Conservation (phyloP, 2,329 filamentous ascomycete species). For the Setomelanomma holmii region DNA sequence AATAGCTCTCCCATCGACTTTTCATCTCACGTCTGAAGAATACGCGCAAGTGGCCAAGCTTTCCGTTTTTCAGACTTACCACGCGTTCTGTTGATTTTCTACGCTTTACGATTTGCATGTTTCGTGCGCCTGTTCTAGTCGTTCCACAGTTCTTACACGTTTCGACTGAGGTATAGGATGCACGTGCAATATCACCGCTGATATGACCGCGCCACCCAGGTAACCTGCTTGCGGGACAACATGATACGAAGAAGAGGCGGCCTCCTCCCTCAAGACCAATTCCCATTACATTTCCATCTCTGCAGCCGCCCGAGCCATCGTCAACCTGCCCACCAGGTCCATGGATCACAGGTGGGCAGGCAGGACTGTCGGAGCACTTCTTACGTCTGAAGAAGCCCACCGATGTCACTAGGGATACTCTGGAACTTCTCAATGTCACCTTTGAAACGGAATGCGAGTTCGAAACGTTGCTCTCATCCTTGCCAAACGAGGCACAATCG, state of each 20-base stretch:
- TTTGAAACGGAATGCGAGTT: constrained; percentile 46
- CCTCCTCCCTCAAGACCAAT: constrained; percentile 58
- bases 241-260: constrained; percentile 51
- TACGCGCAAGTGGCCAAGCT: no score
- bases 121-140: constrained; percentile 23
- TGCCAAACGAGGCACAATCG: constrained; percentile 41
- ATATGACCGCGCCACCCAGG: constrained; percentile 36
- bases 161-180: constrained; percentile 31
- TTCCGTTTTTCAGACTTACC: no score
- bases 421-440: constrained; percentile 53
- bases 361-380: constrained; percentile 55
- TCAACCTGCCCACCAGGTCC: constrained; percentile 29
- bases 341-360: constrained; percentile 44
- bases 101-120: constrained; percentile 15
- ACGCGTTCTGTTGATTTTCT: no score
- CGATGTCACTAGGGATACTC: constrained; percentile 50
- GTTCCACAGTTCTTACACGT: constrained; percentile 33
- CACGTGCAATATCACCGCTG: constrained; percentile 38
- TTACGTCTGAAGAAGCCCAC: constrained; percentile 49
- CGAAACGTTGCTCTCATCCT: constrained; percentile 48
- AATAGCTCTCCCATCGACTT: no score
- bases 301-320: constrained; percentile 48
- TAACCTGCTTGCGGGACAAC: constrained; percentile 47
- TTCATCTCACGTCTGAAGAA: not conserved
- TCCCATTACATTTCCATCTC: constrained; percentile 60